Evolutionary conservation across 306 rosid species (phyloP).

Genomic region (Lupinus albus): DNA sequence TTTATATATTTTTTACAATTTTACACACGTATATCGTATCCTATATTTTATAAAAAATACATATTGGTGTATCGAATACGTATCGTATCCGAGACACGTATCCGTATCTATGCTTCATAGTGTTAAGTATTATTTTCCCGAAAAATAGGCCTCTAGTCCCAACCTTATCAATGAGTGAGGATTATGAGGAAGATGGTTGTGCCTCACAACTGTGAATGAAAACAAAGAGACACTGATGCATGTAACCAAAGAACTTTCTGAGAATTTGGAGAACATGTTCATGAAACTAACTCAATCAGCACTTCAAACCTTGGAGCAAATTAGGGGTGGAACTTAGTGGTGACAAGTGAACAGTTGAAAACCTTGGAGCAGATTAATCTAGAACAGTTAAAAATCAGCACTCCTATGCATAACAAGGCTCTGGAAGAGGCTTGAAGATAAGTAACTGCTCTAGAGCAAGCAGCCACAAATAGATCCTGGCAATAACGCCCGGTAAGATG

Average conservation of each 20-base stretch:
- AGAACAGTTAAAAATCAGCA: too few relatives aligned
- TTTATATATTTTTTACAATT: too few relatives aligned
- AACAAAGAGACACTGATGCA: slow-evolving; percentile 41
- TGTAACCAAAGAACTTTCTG: slow-evolving; percentile 68
- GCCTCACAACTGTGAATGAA: slow-evolving; percentile 39
- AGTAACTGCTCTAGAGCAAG: slow-evolving; percentile 40
- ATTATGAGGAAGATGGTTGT: slow-evolving; percentile 46
- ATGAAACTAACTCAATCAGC: slow-evolving; percentile 67
- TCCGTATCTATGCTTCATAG: too few relatives aligned
- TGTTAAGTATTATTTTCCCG: slow-evolving; percentile 64
- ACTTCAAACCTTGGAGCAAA: slow-evolving; percentile 60
- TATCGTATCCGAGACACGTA: too few relatives aligned
- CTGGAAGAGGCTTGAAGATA: slow-evolving; percentile 48
- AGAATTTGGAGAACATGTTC: slow-evolving; percentile 69
- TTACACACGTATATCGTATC: too few relatives aligned
- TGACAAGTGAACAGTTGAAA: too few relatives aligned
- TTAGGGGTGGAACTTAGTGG: slow-evolving; percentile 66
- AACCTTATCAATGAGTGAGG: slow-evolving; percentile 41
- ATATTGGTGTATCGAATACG: too few relatives aligned
- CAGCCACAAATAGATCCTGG: slow-evolving; percentile 38
- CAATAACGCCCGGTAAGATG: neutral
- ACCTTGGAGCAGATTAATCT: too few relatives aligned
- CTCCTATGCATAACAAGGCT: slow-evolving; percentile 55
- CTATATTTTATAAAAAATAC: too few relatives aligned
- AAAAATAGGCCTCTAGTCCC: slow-evolving; percentile 44